Percentiles rank a stretch among this genome's conserved stretches.
These are phyloP conservation scores for Scheffersomyces quercinus DNA, from an alignment of 1,139 yeast species.

Conservation along the genomic window DNA sequence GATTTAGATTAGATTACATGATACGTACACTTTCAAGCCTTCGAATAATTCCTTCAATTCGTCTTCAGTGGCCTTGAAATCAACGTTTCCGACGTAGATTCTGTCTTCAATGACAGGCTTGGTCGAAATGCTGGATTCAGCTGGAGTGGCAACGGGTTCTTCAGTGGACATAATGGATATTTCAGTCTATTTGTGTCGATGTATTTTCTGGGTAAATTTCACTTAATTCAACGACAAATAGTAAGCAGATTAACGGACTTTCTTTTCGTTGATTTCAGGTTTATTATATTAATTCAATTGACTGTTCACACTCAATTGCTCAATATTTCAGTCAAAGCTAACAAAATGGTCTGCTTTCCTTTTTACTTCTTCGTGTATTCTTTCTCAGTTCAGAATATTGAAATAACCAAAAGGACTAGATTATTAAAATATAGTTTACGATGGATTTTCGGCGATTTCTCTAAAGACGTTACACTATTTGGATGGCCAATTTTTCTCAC, in stretches of 20 bases:
- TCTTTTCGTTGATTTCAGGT: slow-evolving; percentile 1
- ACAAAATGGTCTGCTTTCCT: not conserved
- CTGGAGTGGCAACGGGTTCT: slow-evolving; percentile 4
- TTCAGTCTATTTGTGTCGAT: not conserved
- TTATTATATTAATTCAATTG: slow-evolving; percentile 7
- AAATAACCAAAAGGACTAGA: too few relatives aligned
- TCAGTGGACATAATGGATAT: slow-evolving; percentile 18
- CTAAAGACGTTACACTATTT: too few relatives aligned
- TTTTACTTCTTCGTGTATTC: not conserved
- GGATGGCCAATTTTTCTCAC: too few relatives aligned
- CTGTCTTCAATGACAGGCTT: slow-evolving; percentile 42
- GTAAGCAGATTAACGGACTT: too few relatives aligned
- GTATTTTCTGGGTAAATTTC: slow-evolving; percentile 4
- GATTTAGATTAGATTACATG: too few relatives aligned
- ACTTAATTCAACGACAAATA: slow-evolving; percentile 1
- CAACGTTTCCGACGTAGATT: slow-evolving; percentile 52
- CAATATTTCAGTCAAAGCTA: not conserved
- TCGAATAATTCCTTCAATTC: slow-evolving; percentile 49
- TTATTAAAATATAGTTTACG: too few relatives aligned
- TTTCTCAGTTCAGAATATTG: too few relatives aligned
- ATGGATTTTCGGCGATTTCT: too few relatives aligned
- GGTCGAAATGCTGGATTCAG: slow-evolving; percentile 4
- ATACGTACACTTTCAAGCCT: slow-evolving; percentile 38
- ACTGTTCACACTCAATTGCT: slow-evolving; percentile 7
- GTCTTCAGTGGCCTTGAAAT: slow-evolving; percentile 53